Base-by-base conservation (phyloP, 768 basidiomycete species). In the Leccinum barrowsii region DNA sequence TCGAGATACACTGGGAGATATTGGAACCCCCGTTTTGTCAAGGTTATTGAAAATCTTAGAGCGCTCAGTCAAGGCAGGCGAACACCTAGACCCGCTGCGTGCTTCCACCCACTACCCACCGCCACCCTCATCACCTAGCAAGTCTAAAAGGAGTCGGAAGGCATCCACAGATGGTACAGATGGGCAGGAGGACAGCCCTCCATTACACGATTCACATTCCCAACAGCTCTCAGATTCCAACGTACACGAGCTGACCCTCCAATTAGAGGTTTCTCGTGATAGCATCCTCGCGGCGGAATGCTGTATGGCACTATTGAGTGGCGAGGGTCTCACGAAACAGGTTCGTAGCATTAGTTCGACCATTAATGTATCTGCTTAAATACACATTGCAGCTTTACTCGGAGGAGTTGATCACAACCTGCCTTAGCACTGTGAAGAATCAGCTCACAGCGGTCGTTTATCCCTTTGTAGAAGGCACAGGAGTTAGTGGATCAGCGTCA, bases 381-480 rank as follows among this genome's bases (percentile, higher is more conserved):
- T 7, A 42, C 52, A 1, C 37, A 19, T 40, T 37, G 7, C 66
- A 95, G 90, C 76, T 98, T 8, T 96, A 96, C 71, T 97, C 96
- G 0, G 94, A 98, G 70, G 97, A 99, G 69, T 79, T 94, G 11
- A 92, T 99, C 60, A 86, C 86, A 0, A 77, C 82, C 0, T 92
- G 94, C 73, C 77, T 98, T 17, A 77, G 75, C 46, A 78, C 87
- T 0, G 80, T 94, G 60, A 94, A 95, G 70, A 89, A 88, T 60
- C 87, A 88, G 57, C 82, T 97, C 30, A 84, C 84, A 1, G 84
- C 84, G 67, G 79, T 92, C 49, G 78, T 98, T 12, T 95, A 92
- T 67, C 94, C 92, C 0, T 91, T 94, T 62, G 84, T 95, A 5
- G 93, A 95, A 66, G 86, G 85, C 0, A 77, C 81, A 7, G 80